Evolutionary conservation across 441 rosid genomes (phyloP).

Genomic region (Dalechampia spathulata): DNA sequence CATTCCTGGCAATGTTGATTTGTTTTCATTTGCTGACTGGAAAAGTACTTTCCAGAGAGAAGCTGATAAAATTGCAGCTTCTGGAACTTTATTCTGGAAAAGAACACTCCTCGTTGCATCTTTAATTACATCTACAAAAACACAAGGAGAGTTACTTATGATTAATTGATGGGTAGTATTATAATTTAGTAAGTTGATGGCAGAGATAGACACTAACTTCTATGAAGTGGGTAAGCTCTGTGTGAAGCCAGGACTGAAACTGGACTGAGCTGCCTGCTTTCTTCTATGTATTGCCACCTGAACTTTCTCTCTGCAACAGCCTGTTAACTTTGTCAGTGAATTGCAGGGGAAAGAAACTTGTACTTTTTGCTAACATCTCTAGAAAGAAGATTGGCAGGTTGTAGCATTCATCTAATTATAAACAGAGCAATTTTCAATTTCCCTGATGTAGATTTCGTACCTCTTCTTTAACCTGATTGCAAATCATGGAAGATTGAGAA

Average conservation of each 20-base stretch:
- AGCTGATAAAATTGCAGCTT: slow-evolving; percentile 29
- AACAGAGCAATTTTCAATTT: neutral
- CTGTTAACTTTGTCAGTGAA: slow-evolving; percentile 27
- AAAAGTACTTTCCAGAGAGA: slow-evolving; percentile 26
- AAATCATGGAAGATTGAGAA: slow-evolving; percentile 8
- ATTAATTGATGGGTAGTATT: neutral
- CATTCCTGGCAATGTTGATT: slow-evolving; percentile 10
- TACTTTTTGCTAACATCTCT: too few relatives aligned
- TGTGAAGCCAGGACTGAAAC: slow-evolving; percentile 18
- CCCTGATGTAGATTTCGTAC: slow-evolving; percentile 12
- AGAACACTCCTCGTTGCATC: slow-evolving; percentile 8
- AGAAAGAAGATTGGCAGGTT: too few relatives aligned
- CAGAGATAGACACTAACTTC: slow-evolving; percentile 12
- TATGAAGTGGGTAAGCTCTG: slow-evolving; percentile 10
- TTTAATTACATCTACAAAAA: slow-evolving; percentile 8
- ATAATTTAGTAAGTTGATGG: neutral
- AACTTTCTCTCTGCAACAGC: slow-evolving; percentile 24
- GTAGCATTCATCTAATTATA: neutral
- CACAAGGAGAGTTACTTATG: neutral
- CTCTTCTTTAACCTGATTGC: slow-evolving; percentile 17
- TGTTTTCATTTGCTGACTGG: slow-evolving; percentile 12
- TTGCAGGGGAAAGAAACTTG: too few relatives aligned
- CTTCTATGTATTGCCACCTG: slow-evolving; percentile 16
- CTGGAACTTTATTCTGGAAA: slow-evolving; percentile 21
- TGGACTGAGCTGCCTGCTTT: slow-evolving; percentile 25